Evolutionary conservation across 495 filamentous ascomycete species (phyloP), one percentile per base, ranked within the genome.

Genomic region (Cryomyces antarcticus): DNA sequence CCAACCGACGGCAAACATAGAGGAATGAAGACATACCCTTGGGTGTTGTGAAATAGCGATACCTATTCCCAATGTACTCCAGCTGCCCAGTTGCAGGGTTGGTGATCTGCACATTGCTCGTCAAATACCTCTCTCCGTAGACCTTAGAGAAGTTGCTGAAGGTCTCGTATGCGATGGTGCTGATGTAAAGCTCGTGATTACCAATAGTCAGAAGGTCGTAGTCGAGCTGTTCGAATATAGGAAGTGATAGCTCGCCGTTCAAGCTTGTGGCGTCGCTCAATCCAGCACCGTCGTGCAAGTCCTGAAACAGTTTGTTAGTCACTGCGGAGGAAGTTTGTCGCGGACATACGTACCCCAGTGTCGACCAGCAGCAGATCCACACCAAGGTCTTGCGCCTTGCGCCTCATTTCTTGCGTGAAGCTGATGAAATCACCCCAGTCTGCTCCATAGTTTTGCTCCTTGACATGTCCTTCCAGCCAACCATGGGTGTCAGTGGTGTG

Each of bases 401-500:
- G 44, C 40, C 55, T 54, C 60, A 64, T 62, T 43, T 56, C 52
- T 11, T 48, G 52, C 12, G 45, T 48, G 41, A 63, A 63, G 43
- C 50, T 56, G 7, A 63, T 56, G 37, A 47, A 64, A 41, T 64
- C 62, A 13, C 62, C 61, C 62, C 62, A 65, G 46, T 64, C 63
- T 4, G 56, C 33, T 35, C 33, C 33, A 12, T 35, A 35, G 9
- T 9, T 11, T 4, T 12, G 11, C 38, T 39, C 38, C 24, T 12
- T 39, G 9, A 39, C 1, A 3, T 39, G 11, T 7, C 62, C 64
- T 52, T 65, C 63, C 3, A 63, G 53, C 64, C 63, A 66, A 10
- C 64, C 64, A 50, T 68, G 64, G 7, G 57, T 61, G 43, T 66
- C 64, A 2, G 62, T 65, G 1, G 62, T 68, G 37, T 66, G 64